Evolutionary conservation across 345 rosid species (phyloP), one percentile per base, ranked within the genome.

Genomic region (Barbarea vulgaris): DNA sequence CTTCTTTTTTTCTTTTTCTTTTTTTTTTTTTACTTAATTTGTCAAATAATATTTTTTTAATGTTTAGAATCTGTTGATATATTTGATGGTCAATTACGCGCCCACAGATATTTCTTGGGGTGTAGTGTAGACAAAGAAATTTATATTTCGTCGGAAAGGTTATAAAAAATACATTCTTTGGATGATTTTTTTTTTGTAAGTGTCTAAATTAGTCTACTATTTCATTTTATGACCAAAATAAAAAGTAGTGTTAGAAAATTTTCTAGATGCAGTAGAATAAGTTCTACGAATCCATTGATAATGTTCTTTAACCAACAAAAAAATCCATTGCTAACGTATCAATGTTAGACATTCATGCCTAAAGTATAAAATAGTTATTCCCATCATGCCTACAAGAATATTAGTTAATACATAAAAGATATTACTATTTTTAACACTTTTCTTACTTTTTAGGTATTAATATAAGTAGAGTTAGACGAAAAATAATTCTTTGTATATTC

Each of bases 31-130:
- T 5, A 10, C 3, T n/a, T n/a, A n/a, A 11, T 25, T 53, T 22
- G 12, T 9, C 64, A 27, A 17, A 53, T 41, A 57, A 58, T 12
- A n/a, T 33, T 70, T 36, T 34, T 9, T 46, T 6, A 8, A 2
- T 31, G 25, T 58, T 75, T 24, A 5, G 68, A 75, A 61, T 61
- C 37, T 30, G 31, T 21, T 25, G 13, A 57, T 27, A 18, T 67
- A 67, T 58, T 14, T 59, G 61, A 48, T 75, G 60, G 78, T 58
- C 73, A 75, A 39, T 48, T 25, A 67, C 44, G 73, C 50, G 5
- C 9, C 25, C 61, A 47, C 51, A 14, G 54, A 75, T 48, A 36
- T 48, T 75, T 74, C 50, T 56, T 66, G 59, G 78, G 72, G 22
- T 55, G 63, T 47, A 33, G 61, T 34, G 9, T 47, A 10, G 56